Conservation (phyloP, 176 grass and related monocot genomes). For the Cenchrus purpureus region DNA sequence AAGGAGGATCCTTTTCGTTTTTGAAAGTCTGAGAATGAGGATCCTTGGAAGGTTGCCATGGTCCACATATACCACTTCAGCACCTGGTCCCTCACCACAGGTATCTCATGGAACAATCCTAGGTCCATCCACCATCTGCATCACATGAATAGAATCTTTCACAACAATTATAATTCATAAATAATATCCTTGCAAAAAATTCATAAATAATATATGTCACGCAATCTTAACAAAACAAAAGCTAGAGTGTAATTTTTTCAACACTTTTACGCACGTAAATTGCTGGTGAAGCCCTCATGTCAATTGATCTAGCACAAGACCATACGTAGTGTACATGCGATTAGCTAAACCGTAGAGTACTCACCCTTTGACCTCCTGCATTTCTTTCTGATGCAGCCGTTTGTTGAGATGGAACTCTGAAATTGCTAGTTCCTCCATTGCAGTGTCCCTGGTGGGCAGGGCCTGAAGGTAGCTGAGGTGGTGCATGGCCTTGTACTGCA, state of each 20-base stretch:
- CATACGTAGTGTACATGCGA: background rate
- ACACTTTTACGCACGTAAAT: background rate
- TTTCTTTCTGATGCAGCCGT: constrained; percentile 53
- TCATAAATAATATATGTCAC: background rate
- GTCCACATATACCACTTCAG: constrained; percentile 69
- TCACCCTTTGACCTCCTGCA: constrained; percentile 49
- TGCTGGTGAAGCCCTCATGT: background rate
- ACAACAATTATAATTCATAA: no score
- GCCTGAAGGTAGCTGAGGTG: constrained; percentile 45
- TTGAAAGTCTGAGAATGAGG: no score
- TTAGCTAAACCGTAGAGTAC: background rate
- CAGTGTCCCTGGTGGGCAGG: constrained; percentile 11
- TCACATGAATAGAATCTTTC: background rate
- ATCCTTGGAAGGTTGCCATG: constrained; percentile 17
- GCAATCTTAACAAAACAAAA: background rate
- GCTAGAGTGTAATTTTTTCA: background rate
- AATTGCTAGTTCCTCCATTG: constrained; percentile 47
- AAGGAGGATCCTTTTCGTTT: background rate
- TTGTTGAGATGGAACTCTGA: constrained; percentile 54
- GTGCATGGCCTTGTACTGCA: constrained; percentile 60
- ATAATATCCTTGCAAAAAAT: background rate
- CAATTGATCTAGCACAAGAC: background rate
- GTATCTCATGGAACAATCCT: constrained; percentile 48
- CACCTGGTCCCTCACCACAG: constrained; percentile 42
- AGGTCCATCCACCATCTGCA: constrained; percentile 61